Percentiles rank a stretch among this genome's conserved stretches.
These are phyloP conservation scores for Dunaliella primolecta DNA, from an alignment of 139 green algal genomes.

Conservation along the genomic window DNA sequence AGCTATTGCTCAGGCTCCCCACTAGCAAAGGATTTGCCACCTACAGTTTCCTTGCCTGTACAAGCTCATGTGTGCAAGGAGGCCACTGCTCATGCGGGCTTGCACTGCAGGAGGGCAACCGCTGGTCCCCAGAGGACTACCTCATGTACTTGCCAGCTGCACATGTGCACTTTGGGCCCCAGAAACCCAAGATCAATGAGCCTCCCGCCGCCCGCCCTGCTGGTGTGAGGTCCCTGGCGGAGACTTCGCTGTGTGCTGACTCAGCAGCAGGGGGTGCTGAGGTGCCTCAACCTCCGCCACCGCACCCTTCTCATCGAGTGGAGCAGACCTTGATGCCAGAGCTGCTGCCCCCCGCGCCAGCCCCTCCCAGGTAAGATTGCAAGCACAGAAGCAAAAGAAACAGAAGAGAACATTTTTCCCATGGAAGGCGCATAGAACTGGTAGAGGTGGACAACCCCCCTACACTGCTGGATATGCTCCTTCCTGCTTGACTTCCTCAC, in stretches of 20 bases:
- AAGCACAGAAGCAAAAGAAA: no score
- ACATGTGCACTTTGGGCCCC: constrained; percentile 6
- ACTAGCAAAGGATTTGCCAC: no score
- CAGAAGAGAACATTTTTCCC: no score
- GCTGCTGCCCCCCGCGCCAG: neutral
- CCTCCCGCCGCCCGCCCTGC: neutral
- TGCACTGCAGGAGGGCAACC: neutral
- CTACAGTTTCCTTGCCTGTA: no score
- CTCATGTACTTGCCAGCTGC: neutral
- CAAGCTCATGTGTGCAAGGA: no score
- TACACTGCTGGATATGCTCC: no score
- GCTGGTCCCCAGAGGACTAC: neutral
- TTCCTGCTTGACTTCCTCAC: no score
- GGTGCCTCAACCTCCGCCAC: neutral
- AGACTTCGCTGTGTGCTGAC: neutral
- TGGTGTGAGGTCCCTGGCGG: neutral
- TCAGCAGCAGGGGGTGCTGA: neutral
- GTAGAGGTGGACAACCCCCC: no score
- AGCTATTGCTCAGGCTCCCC: no score
- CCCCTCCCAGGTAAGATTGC: no score
- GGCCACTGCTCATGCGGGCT: no score
- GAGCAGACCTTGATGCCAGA: neutral
- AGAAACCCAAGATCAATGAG: constrained; percentile 2
- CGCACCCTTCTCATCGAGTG: neutral
- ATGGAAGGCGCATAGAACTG: no score